Evolutionary conservation across 805 yeast species (phyloP), one percentile per base, ranked within the genome.

Genomic region (Candida cerambycidarum): DNA sequence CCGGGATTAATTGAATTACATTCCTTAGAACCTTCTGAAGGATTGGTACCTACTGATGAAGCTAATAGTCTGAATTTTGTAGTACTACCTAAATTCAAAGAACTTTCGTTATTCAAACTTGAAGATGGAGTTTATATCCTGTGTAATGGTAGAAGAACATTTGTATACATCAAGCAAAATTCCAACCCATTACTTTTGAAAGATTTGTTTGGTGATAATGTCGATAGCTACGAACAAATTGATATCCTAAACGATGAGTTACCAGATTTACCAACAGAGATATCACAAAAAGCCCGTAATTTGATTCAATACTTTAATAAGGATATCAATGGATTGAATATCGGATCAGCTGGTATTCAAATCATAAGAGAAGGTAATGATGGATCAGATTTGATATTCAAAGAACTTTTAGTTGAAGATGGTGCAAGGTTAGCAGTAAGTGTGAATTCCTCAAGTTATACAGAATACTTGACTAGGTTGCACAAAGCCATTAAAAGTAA

Each of bases 1-100:
- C 98, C 99, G 1, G 80, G 85, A 9, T 68, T 92, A 43, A 71
- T 85, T 24, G 86, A 85, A 30, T 61, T 92, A 18, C 96, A 89
- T 58, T 72, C 77, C 3, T 61, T 87, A 44, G 63, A 64, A 2
- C 83, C 77, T 8, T 67, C 65, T 1, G 95, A 87, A 47, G 80
- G 69, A 6, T 27, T 56, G 33, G 38, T 51, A 12, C 57, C 57
- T 1, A 38, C 47, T 4, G 54, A 44, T 13, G 67, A 68, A 5
- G 64, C 57, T 19, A 77, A 76, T 49, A 63, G 63, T 35, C 63
- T 68, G 53, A 51, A 75, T 58, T 41, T 61, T 46, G 76, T 79
- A 58, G 62, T 53, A n/a, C 54, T 73, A 50, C 95, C 84, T 2
- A 64, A 48, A 49, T 75, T 65, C 52, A 62, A 67, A 24, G 76